Evolutionary conservation across 2,329 filamentous ascomycete genomes (phyloP), one percentile per base, ranked within the genome.

Genomic region (Rasamsonia emersonii): DNA sequence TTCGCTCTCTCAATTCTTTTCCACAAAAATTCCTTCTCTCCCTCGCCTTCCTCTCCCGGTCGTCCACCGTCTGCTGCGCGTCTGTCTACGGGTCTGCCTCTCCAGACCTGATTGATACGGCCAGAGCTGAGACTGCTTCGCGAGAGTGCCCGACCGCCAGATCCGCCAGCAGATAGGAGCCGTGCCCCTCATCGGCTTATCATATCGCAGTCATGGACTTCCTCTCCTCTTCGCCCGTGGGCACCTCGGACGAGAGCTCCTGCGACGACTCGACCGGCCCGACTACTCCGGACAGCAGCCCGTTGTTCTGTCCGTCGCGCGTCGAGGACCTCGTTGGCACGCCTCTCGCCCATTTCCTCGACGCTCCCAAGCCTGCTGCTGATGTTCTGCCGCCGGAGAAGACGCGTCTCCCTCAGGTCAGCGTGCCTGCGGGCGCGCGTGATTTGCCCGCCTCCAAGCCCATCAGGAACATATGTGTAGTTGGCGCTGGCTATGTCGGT

Each of bases 401-500:
- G 11, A 23, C 32, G 32, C 31, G 26, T 17, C 34, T 31, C 15
- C 17, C 25, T 9, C 18, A 18, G n/a, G 17, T 19, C 27, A n/a
- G 27, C 23, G 11, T 31, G 28, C 18, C 31, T 30, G 10, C 24
- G 28, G 15, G 35, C 33, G 19, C 11, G 25, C 17, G 28, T 32
- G 26, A 34, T 32, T 34, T 32, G n/a, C 24, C 27, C 5, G 27
- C 13, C 8, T 30, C 30, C 13, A 37, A 32, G 14, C 30, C 38
- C 6, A 41, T 56, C n/a, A 45, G 46, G 33, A 51, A 54, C 49
- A 76, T 85, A 32, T 84, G 80, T 58, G 84, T 78, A 51, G 75
- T 85, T 40, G 81, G 81, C 30, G 81, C 81, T 44, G 81, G 81
- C 45, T 85, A 85, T 54, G 78, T 85, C 42, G 79, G 77, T 83